These are phyloP conservation scores for Pichia sp. DNA, from an alignment of 1,139 yeast genomes.

Conservation along the genomic window DNA sequence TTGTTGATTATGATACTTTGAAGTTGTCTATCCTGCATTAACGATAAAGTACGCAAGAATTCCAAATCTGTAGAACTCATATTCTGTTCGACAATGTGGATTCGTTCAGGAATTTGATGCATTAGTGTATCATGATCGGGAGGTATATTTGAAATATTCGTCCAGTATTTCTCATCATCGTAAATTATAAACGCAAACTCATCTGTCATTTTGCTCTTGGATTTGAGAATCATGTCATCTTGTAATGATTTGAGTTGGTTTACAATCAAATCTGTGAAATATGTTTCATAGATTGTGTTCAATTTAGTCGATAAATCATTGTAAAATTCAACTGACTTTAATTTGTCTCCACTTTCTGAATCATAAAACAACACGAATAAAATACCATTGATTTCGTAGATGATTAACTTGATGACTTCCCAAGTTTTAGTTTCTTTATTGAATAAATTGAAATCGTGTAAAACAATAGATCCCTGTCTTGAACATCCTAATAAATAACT, in stretches of 20 bases:
- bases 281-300: slow-evolving; percentile 30
- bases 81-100: slow-evolving; percentile 8
- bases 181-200: slow-evolving; percentile 13
- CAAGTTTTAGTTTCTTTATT: neutral
- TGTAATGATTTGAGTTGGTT: slow-evolving; percentile 27
- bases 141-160: slow-evolving; percentile 13
- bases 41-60: slow-evolving; percentile 1
- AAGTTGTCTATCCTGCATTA: slow-evolving; percentile 14
- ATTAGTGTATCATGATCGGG: slow-evolving; percentile 12
- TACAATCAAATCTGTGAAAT: slow-evolving; percentile 27
- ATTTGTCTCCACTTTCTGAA: slow-evolving; percentile 2
- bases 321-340: slow-evolving; percentile 13
- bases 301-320: slow-evolving; percentile 39
- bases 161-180: slow-evolving; percentile 15
- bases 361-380: slow-evolving; percentile 24
- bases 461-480: slow-evolving; percentile 19
- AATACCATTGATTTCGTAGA: slow-evolving; percentile 32
- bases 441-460: slow-evolving; percentile 19
- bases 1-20: slow-evolving; percentile 6
- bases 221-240: slow-evolving; percentile 7
- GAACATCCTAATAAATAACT: slow-evolving; percentile 26
- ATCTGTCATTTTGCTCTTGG: neutral
- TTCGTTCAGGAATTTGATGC: slow-evolving; percentile 12
- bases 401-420: slow-evolving; percentile 17
- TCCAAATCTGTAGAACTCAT: slow-evolving; percentile 2